Conservation (phyloP, 2,329 filamentous ascomycete genomes). For the Coniochaeta ligniaria region DNA sequence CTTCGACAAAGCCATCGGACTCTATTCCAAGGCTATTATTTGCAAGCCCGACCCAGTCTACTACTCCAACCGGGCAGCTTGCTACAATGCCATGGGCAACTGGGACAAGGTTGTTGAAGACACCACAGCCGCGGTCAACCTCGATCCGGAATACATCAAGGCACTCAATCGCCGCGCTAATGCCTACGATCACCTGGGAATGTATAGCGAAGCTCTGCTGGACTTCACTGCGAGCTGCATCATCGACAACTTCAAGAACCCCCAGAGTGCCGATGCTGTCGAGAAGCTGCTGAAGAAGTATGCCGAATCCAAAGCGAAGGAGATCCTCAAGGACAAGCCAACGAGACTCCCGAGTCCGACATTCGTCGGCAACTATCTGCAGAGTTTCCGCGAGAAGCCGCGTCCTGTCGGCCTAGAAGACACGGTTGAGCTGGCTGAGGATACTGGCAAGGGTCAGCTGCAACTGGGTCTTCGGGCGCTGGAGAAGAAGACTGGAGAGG, state of each 20-base stretch:
- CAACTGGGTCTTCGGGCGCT: slow-evolving; percentile 76
- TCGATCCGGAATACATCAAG: slow-evolving; percentile 96
- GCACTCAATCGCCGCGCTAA: slow-evolving; percentile 93
- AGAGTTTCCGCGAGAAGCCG: slow-evolving; percentile 86
- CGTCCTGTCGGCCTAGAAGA: slow-evolving; percentile 79
- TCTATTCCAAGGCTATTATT: slow-evolving; percentile 92
- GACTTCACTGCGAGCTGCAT: slow-evolving; percentile 99
- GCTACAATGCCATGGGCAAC: slow-evolving; percentile 86
- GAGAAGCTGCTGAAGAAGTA: slow-evolving; percentile 95
- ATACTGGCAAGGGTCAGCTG: slow-evolving; percentile 77
- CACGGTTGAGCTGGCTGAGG: slow-evolving; percentile 66
- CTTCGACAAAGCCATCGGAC: slow-evolving; percentile 85
- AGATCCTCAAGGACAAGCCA: slow-evolving; percentile 76
- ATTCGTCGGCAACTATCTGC: slow-evolving; percentile 97
- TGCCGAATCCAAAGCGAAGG: slow-evolving; percentile 87
- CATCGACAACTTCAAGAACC: slow-evolving; percentile 94
- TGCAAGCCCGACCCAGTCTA: slow-evolving; percentile 98
- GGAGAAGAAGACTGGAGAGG: slow-evolving; percentile 79
- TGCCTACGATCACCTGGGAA: slow-evolving; percentile 88
- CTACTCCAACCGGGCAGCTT: slow-evolving; percentile 97
- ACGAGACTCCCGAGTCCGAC: slow-evolving; percentile 91
- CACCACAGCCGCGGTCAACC: slow-evolving; percentile 86
- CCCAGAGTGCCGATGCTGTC: slow-evolving; percentile 79
- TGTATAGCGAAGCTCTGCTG: slow-evolving; percentile 88
- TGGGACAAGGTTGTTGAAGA: slow-evolving; percentile 98